Conservation (phyloP, 176 grass and related monocot genomes). For the Oropetium thomaeum region DNA sequence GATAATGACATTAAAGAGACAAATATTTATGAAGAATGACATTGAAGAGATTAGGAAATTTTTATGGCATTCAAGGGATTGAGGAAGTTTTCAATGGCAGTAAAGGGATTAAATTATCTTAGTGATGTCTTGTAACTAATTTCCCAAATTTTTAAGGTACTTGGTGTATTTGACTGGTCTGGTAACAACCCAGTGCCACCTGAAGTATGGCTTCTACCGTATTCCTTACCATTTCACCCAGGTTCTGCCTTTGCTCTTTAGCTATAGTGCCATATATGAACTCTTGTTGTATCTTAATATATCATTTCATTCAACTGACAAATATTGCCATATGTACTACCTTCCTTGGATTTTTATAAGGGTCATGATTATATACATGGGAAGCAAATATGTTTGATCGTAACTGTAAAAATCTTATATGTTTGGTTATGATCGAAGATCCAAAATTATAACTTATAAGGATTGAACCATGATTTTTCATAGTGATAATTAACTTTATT, state of each 20-base stretch:
- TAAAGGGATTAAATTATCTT: too few species aligned
- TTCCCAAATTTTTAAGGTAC: slow-evolving; percentile 54
- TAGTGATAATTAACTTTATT: background rate
- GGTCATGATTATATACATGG: background rate
- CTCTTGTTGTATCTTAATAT: background rate
- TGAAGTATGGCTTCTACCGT: slow-evolving; percentile 91
- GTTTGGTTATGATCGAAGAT: too few species aligned
- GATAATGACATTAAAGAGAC: too few species aligned
- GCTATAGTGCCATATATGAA: background rate
- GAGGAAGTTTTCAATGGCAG: too few species aligned
- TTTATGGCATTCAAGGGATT: too few species aligned
- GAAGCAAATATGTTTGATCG: background rate
- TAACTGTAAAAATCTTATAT: background rate
- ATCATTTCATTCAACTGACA: background rate
- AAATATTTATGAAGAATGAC: too few species aligned
- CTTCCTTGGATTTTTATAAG: background rate
- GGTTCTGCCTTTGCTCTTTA: slow-evolving; percentile 38
- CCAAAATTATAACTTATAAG: background rate
- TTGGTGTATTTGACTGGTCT: slow-evolving; percentile 97
- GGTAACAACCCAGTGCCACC: slow-evolving; percentile 93
- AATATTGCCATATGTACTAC: background rate
- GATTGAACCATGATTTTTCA: background rate
- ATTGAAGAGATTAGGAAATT: too few species aligned
- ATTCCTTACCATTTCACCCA: slow-evolving; percentile 79
- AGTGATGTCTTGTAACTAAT: slow-evolving; percentile 28